Evolutionary conservation across 371 early-diverging fungal genomes (phyloP).

Genomic region (Smittium culicis): DNA sequence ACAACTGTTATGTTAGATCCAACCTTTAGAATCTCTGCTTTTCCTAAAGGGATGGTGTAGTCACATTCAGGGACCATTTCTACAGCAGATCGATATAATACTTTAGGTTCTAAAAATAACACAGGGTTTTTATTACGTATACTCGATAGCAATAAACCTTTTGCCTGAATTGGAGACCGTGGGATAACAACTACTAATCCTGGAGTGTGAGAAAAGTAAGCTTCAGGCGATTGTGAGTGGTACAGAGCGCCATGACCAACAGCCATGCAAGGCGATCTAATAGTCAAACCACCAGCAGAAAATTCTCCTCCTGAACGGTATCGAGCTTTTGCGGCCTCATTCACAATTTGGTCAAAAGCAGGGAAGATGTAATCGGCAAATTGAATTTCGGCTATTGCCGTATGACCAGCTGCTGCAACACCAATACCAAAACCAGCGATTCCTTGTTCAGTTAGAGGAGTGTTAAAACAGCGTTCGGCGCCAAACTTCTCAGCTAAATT

Average conservation of each 20-base stretch:
- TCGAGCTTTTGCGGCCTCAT: conserved; percentile 95
- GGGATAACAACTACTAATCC: conserved; percentile 92
- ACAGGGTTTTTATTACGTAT: conserved; percentile 92
- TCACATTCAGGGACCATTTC: conserved; percentile 92
- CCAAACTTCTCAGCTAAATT: conserved; percentile 85
- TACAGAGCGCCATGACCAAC: conserved; percentile 97
- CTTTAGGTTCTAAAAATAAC: conserved; percentile 93
- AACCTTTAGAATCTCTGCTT: conserved; percentile 80
- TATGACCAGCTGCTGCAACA: conserved; percentile 89
- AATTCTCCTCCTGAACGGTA: conserved; percentile 91
- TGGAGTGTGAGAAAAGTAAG: conserved; percentile 89
- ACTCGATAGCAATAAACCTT: conserved; percentile 82
- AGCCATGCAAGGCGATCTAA: conserved; percentile 86
- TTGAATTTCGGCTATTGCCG: conserved; percentile 96
- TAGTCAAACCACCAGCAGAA: conserved; percentile 79
- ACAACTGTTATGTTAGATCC: conserved; percentile 87
- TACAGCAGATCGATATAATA: conserved; percentile 88
- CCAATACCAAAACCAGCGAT: conserved; percentile 97
- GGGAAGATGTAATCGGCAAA: conserved; percentile 97
- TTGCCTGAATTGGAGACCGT: conserved; percentile 89
- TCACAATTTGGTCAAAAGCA: conserved; percentile 96
- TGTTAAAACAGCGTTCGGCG: conserved; percentile 88
- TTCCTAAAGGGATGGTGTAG: conserved; percentile 79
- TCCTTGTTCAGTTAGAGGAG: conserved; percentile 91
- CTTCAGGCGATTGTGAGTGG: conserved; percentile 93